phyloP scores from a whole-genome alignment of 2,329 filamentous ascomycete genomes.

The Trichophyton mentagrophytes region DNA sequence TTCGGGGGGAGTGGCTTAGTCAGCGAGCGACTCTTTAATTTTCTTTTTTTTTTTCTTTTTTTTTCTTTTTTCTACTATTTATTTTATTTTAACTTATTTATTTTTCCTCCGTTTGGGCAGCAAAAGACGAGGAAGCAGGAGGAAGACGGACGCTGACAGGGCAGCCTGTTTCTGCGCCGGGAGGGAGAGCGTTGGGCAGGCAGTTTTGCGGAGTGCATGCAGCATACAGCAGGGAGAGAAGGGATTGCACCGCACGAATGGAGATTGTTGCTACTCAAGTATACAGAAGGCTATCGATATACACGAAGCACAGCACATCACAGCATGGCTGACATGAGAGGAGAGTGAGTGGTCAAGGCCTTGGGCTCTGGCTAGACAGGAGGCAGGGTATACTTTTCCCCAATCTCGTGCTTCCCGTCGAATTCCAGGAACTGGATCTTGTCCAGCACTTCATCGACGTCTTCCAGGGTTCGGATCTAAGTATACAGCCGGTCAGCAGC shows the following conservation, averaged over 20 bases:
- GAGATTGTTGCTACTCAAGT: not conserved
- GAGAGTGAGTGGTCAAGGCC: no score
- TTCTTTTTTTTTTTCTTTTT: not conserved
- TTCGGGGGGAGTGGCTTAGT: not conserved
- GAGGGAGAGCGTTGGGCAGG: not conserved
- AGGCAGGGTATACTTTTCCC: conserved; percentile 2
- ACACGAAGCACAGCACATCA: not conserved
- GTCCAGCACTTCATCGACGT: conserved; percentile 4
- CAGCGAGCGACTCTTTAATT: not conserved
- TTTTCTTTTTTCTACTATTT: not conserved
- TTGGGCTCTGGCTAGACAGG: not conserved
- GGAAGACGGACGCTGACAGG: not conserved
- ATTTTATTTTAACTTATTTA: not conserved
- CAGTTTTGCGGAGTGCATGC: not conserved
- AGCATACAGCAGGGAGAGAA: not conserved
- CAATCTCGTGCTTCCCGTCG: conserved; percentile 2
- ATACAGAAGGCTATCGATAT: not conserved
- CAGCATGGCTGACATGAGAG: not conserved
- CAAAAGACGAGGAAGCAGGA: not conserved
- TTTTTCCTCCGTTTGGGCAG: not conserved
- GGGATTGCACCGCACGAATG: not conserved
- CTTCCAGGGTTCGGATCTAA: conserved; percentile 6
- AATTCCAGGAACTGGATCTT: conserved; percentile 1
- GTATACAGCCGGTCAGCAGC: not conserved
- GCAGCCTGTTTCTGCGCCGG: not conserved